Evolutionary conservation across 768 basidiomycete genomes (phyloP).

Genomic region (Russula sp.): DNA sequence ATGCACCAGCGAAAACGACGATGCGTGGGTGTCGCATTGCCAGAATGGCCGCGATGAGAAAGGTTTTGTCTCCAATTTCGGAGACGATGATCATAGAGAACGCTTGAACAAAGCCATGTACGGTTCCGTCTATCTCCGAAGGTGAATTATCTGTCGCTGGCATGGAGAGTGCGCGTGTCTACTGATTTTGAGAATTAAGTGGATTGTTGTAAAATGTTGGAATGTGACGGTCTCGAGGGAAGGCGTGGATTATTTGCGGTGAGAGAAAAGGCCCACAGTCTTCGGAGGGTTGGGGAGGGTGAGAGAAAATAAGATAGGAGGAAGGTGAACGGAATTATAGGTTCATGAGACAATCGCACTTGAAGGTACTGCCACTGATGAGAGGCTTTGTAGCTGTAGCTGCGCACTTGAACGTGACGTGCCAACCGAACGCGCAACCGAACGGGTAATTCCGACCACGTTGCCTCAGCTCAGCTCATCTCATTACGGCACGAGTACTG

Average conservation of each 20-base stretch:
- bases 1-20: slow-evolving; percentile 83
- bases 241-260: not conserved
- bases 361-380: not conserved
- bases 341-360: not conserved
- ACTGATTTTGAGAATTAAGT: not conserved
- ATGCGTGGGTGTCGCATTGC: slow-evolving; percentile 89
- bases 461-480: too few species aligned
- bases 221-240: not conserved
- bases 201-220: not conserved
- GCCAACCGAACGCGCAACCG: too few species aligned
- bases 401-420: too few species aligned
- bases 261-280: not conserved
- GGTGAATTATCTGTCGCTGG: not conserved
- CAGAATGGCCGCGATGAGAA: slow-evolving; percentile 79
- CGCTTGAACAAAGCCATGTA: slow-evolving; percentile 63
- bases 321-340: not conserved
- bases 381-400: too few species aligned
- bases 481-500: too few species aligned
- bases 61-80: slow-evolving; percentile 95
- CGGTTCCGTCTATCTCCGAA: slow-evolving; percentile 23
- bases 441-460: too few species aligned
- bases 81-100: slow-evolving; percentile 90
- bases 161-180: not conserved
- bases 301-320: not conserved
- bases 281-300: not conserved